These are phyloP conservation scores for Chalaropsis ovoidea DNA, from an alignment of 2,329 filamentous ascomycete species.

Conservation along the genomic window DNA sequence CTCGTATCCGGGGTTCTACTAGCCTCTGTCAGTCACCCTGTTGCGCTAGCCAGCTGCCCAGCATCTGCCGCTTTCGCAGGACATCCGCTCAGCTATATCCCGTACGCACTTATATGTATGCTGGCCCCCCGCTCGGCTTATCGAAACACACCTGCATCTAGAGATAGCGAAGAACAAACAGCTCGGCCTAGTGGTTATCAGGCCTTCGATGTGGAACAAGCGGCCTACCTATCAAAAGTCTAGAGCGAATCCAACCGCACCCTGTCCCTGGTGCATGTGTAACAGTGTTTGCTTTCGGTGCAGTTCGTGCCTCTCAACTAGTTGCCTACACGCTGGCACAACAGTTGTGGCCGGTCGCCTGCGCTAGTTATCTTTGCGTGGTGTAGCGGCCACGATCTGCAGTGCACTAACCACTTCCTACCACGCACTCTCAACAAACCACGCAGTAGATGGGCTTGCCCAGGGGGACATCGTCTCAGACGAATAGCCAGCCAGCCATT, in stretches of 20 bases:
- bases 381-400: background rate
- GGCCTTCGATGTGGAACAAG: background rate
- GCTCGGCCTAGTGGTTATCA: background rate
- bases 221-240: background rate
- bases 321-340: no score
- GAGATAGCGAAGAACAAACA: background rate
- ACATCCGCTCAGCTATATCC: background rate
- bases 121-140: background rate
- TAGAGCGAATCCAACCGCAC: slow-evolving; percentile 4
- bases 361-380: background rate
- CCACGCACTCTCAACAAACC: background rate
- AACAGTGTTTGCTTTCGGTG: background rate
- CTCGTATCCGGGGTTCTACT: background rate
- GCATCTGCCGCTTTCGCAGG: background rate
- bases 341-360: no score
- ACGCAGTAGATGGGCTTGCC: background rate
- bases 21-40: background rate
- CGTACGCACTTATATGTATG: background rate
- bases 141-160: background rate
- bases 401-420: background rate
- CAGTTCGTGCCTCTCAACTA: no score
- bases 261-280: slow-evolving; percentile 10
- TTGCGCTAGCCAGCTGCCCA: no score
- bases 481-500: background rate
- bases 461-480: background rate